These are phyloP conservation scores for Zalaria sp. DNA, from an alignment of 2,329 filamentous ascomycete genomes.

Conservation along the genomic window DNA sequence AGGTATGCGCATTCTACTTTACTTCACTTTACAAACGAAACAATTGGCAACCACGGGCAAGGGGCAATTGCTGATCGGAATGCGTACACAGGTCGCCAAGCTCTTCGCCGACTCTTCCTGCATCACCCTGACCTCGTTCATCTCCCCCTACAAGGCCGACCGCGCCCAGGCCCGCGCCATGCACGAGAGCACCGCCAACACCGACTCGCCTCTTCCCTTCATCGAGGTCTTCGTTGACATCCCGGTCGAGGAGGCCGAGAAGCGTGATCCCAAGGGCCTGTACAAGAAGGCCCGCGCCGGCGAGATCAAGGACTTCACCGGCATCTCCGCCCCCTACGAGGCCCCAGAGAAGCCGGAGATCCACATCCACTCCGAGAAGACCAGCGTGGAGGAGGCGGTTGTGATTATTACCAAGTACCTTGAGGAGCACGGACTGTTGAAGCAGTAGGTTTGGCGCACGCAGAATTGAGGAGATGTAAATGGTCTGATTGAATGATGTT, in stretches of 20 bases:
- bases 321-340: constrained; percentile 91
- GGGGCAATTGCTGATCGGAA: no score
- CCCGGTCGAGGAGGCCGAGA: constrained; percentile 78
- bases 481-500: constrained; percentile 2
- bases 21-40: background rate
- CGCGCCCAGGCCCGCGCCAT: constrained; percentile 67
- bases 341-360: constrained; percentile 76
- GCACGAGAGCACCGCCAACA: constrained; percentile 47
- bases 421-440: constrained; percentile 51
- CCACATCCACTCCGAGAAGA: constrained; percentile 67
- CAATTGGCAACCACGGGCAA: background rate
- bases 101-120: constrained; percentile 85
- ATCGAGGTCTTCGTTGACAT: constrained; percentile 92
- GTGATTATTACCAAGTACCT: constrained; percentile 70
- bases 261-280: constrained; percentile 90
- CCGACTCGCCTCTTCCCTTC: constrained; percentile 60
- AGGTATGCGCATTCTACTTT: constrained; percentile 29
- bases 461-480: no score
- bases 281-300: constrained; percentile 95
- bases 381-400: constrained; percentile 79
- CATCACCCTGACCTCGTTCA: constrained; percentile 89
- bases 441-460: constrained; percentile 6
- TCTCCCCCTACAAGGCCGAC: constrained; percentile 85
- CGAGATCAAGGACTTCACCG: constrained; percentile 94
- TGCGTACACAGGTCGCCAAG: constrained; percentile 58